Conservation (phyloP, 768 basidiomycete genomes). For the Leccinellum rugosiceps region DNA sequence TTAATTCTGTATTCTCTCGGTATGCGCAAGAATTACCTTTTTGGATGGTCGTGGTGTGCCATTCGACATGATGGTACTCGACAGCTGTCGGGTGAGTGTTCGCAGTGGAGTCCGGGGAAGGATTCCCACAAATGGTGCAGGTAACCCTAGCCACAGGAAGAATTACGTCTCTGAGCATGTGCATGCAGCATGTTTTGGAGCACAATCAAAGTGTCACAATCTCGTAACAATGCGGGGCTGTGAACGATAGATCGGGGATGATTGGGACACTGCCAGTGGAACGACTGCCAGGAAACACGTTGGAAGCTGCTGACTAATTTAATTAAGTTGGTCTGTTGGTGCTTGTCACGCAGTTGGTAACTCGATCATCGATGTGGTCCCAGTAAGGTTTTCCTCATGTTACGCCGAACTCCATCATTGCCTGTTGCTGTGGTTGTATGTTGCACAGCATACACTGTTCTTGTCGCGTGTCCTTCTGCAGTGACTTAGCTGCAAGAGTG, state of each 20-base stretch:
- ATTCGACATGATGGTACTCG: neutral
- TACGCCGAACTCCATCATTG: neutral
- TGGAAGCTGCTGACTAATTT: neutral
- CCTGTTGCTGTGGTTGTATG: neutral
- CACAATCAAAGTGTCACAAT: neutral
- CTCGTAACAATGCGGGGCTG: too few relatives aligned
- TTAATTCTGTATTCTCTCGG: neutral
- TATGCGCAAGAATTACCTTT: neutral
- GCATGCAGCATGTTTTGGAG: neutral
- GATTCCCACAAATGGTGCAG: neutral
- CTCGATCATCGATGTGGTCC: neutral
- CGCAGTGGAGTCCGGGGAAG: neutral
- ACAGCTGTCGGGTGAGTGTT: neutral
- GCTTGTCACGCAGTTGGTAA: too few relatives aligned
- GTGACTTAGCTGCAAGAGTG: neutral
- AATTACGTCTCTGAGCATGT: neutral
- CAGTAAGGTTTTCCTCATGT: neutral
- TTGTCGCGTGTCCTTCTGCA: neutral
- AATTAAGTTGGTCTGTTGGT: neutral
- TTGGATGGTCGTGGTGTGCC: neutral
- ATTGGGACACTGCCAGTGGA: too few relatives aligned
- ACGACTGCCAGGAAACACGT: too few relatives aligned
- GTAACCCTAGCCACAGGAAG: neutral
- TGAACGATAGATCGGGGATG: too few relatives aligned
- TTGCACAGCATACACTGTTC: neutral